phyloP scores from a whole-genome alignment of 2,329 filamentous ascomycete species.

The Phaeosphaeria sp. region DNA sequence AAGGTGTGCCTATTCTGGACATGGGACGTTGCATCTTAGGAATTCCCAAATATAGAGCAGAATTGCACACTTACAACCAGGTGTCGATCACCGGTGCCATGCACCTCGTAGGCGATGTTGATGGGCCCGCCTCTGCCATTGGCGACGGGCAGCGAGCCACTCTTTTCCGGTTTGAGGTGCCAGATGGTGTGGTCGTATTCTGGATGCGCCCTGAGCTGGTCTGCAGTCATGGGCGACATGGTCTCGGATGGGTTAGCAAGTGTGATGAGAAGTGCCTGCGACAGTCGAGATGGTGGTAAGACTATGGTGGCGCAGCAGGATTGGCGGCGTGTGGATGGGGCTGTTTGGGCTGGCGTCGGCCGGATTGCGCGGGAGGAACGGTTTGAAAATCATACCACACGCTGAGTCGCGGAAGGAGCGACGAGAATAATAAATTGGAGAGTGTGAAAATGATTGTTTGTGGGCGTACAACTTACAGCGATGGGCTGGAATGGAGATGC shows the following conservation, averaged over 20 bases:
- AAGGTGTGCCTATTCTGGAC: conserved; percentile 23
- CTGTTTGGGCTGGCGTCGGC: neutral
- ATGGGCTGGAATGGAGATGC: neutral
- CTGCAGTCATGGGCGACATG: conserved; percentile 55
- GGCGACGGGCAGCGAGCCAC: conserved; percentile 70
- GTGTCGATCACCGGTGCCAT: conserved; percentile 75
- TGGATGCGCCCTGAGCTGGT: conserved; percentile 68
- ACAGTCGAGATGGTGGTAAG: neutral
- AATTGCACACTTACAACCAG: conserved; percentile 71
- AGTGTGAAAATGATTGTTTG: neutral
- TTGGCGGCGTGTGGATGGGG: neutral
- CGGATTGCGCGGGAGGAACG: neutral
- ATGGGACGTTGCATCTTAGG: conserved; percentile 16
- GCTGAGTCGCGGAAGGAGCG: neutral
- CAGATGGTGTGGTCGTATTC: conserved; percentile 72
- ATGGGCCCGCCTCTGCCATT: conserved; percentile 75
- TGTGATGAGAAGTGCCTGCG: neutral
- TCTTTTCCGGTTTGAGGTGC: conserved; percentile 70
- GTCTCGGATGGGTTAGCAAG: conserved; percentile 10
- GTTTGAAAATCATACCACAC: conserved; percentile 2
- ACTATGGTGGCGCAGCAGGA: conserved; percentile 24
- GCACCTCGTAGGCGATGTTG: conserved; percentile 79
- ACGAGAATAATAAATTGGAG: neutral
- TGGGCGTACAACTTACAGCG: conserved; percentile 16
- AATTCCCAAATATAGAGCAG: conserved; percentile 20